Evolutionary conservation across 1,139 yeast genomes (phyloP), one percentile per base, ranked within the genome.

Genomic region (Blastobotrys indianensis): DNA sequence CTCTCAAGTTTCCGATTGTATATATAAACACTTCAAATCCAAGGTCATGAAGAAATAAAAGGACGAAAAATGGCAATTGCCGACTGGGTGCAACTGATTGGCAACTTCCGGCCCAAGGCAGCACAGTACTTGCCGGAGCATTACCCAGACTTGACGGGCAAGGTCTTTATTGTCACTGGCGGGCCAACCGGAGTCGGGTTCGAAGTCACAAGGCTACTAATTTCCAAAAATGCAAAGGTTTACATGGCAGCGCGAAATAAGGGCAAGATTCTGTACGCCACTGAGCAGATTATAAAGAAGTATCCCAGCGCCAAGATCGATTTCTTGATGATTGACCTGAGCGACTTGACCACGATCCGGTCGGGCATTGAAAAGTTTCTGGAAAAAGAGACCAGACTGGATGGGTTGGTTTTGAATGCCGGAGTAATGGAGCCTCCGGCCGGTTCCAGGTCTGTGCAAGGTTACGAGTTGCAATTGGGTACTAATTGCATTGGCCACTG

Each of bases 401-500:
- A 65, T 45, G 62, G 66, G 31, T 50, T 65, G 29, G 45, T 63
- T 17, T 65, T 63, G 16, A 38, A 38, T 15, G 41, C 41, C 25
- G 41, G 41, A 2, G 34, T 38, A 6, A 38, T 38, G 41, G 12
- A 8, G n/a, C 37, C 37, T 17, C 5, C 12, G 3, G 36, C 29
- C n/a, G 31, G 11, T 10, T 3, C 6, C 17, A 34, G n/a, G 8
- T 67, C 77, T 2, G 58, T 54, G 20, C 79, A 75, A 56, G 78
- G 75, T 11, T 68, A 65, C 50, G 81, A 77, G 48, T 56, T 65
- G 37, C 76, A 74, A 54, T 64, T 75, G 44, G 81, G 79, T 7
- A 69, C 73, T 30, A 78, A 78, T 53, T 73, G 63, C 10, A 50
- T 77, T 45, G 82, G 77, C 2, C 76, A 77, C 25, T 76, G 70